phyloP scores from a whole-genome alignment of 2,329 filamentous ascomycete species.

The Drechslerella stenobrocha region DNA sequence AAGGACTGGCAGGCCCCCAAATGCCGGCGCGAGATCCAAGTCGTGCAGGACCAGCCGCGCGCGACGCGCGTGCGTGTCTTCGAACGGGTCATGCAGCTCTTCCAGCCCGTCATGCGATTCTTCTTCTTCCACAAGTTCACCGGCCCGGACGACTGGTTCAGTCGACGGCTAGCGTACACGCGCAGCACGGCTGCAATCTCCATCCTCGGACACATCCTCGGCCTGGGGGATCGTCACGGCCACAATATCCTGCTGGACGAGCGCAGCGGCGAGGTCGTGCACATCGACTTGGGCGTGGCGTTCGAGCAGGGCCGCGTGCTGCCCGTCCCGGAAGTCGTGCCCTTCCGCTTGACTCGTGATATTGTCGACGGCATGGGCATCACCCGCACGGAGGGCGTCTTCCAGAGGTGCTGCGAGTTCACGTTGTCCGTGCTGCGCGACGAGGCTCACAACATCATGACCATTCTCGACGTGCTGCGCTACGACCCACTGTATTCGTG shows the following conservation, averaged over 20 bases:
- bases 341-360: slow-evolving; percentile 90
- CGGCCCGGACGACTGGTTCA: slow-evolving; percentile 95
- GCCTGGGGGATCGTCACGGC: slow-evolving; percentile 89
- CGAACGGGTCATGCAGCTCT: slow-evolving; percentile 75
- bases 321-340: slow-evolving; percentile 91
- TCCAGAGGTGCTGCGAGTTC: slow-evolving; percentile 97
- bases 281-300: slow-evolving; percentile 94
- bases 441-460: slow-evolving; percentile 97
- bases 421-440: slow-evolving; percentile 92
- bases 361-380: slow-evolving; percentile 97
- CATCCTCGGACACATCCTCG: slow-evolving; percentile 89
- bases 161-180: slow-evolving; percentile 83
- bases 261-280: slow-evolving; percentile 87
- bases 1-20: slow-evolving; percentile 74
- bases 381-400: slow-evolving; percentile 91
- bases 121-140: slow-evolving; percentile 96
- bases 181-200: slow-evolving; percentile 92
- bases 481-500: slow-evolving; percentile 97
- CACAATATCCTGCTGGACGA: slow-evolving; percentile 95
- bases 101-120: slow-evolving; percentile 90
- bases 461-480: slow-evolving; percentile 93
- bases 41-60: slow-evolving; percentile 69
- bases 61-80: slow-evolving; percentile 75
- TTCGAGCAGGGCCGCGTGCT: slow-evolving; percentile 94
- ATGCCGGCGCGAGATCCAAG: slow-evolving; percentile 78